Percentiles rank a stretch among this genome's conserved stretches.
These are phyloP conservation scores for Botryosphaeria dothidea DNA, from an alignment of 2,329 filamentous ascomycete genomes.

Conservation along the genomic window DNA sequence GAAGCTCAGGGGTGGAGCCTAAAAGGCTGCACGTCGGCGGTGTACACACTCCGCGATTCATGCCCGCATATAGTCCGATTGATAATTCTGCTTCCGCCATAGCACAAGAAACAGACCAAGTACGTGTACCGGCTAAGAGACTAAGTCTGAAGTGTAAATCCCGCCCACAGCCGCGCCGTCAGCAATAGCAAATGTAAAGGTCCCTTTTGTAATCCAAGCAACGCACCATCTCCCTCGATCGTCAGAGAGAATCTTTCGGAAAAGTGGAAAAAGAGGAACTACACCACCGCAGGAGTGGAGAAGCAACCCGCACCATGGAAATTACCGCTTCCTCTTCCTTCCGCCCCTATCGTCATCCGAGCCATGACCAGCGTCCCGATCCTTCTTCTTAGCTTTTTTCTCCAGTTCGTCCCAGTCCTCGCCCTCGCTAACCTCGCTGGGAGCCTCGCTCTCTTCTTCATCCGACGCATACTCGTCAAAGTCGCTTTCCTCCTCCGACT, in stretches of 20 bases:
- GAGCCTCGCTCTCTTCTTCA: slow-evolving; percentile 69
- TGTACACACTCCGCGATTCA: slow-evolving; percentile 7
- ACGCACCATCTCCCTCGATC: neutral
- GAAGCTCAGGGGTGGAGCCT: slow-evolving; percentile 13
- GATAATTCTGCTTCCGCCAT: slow-evolving; percentile 5
- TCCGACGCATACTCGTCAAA: slow-evolving; percentile 88
- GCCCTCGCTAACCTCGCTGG: slow-evolving; percentile 59
- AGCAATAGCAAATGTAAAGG: neutral
- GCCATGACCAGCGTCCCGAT: slow-evolving; percentile 55
- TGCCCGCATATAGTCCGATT: slow-evolving; percentile 2
- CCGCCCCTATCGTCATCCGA: slow-evolving; percentile 62
- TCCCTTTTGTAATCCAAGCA: slow-evolving; percentile 13
- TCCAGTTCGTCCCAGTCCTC: slow-evolving; percentile 96
- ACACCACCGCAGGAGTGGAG: neutral
- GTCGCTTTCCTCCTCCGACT: slow-evolving; percentile 85
- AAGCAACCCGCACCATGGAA: neutral
- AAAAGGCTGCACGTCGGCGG: neutral
- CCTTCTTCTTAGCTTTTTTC: slow-evolving; percentile 73
- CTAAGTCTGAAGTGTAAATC: neutral
- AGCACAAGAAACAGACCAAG: neutral
- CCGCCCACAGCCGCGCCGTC: slow-evolving; percentile 2
- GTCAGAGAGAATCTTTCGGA: slow-evolving; percentile 1
- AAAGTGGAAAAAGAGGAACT: slow-evolving; percentile 19
- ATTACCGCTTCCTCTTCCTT: slow-evolving; percentile 75
- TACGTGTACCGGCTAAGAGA: neutral